Conservation (phyloP, 1,284 basidiomycete genomes). For the Ganoderma meredithae region DNA sequence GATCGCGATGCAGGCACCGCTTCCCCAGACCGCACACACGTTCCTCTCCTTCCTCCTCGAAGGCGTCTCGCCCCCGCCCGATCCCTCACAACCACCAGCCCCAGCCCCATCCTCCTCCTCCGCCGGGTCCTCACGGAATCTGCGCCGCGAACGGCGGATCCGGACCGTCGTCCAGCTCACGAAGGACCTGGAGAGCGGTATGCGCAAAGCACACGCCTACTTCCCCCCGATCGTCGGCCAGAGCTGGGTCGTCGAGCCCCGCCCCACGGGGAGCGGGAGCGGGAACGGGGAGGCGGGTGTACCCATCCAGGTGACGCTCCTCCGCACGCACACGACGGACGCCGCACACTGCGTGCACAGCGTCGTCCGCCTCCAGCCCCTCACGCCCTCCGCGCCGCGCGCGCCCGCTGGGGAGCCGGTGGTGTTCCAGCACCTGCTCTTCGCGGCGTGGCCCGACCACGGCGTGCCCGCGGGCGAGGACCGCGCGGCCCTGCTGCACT, state of each 20-base stretch:
- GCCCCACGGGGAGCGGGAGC: constrained; percentile 43
- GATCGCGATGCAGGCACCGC: constrained; percentile 86
- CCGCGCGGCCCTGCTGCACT: constrained; percentile 62
- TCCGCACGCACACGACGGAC: constrained; percentile 50
- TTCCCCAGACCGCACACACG: constrained; percentile 71
- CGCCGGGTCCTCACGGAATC: background rate
- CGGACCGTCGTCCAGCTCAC: constrained; percentile 85
- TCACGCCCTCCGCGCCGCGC: constrained; percentile 16
- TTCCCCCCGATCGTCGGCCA: constrained; percentile 69
- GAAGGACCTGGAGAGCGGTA: constrained; percentile 66
- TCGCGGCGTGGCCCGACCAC: constrained; percentile 84
- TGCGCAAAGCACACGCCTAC: constrained; percentile 78
- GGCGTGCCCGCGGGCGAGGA: constrained; percentile 72
- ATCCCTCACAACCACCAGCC: constrained; percentile 27
- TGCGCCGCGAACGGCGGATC: constrained; percentile 59
- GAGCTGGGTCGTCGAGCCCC: constrained; percentile 55
- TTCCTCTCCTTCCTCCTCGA: constrained; percentile 76
- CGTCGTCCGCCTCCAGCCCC: constrained; percentile 49
- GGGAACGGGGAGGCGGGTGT: constrained; percentile 19
- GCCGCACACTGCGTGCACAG: constrained; percentile 71
- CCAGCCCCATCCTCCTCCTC: constrained; percentile 15
- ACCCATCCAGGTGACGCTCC: constrained; percentile 61
- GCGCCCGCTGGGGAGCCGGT: constrained; percentile 45
- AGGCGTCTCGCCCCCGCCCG: constrained; percentile 50
- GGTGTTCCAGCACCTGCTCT: constrained; percentile 76